A percentile compares a stretch with the other conserved stretches of the same genome.
These are phyloP conservation scores for Arachis monticola DNA, from an alignment of 331 rosid genomes.

Conservation along the genomic window DNA sequence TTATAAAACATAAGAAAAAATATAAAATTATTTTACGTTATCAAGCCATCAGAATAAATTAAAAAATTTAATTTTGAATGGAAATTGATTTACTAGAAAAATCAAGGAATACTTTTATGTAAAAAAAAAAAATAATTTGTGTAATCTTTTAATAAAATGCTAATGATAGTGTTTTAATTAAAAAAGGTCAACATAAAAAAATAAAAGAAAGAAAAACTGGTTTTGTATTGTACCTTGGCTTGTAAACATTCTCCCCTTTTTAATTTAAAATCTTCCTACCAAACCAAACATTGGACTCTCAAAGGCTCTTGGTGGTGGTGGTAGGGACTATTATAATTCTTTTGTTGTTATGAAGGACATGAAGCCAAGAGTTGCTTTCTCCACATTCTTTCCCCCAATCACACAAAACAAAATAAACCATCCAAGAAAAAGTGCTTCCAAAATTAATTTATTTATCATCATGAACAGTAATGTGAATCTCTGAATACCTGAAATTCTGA, in stretches of 20 bases:
- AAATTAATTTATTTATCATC: conserved; percentile 23
- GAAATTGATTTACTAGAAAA: no score
- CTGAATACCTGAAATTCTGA: conserved; percentile 42
- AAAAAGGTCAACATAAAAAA: no score
- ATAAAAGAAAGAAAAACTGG: no score
- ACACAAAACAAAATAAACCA: conserved; percentile 51
- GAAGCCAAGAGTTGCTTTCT: conserved; percentile 45
- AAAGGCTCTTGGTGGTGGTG: conserved; percentile 51
- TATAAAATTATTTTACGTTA: no score
- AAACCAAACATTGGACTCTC: conserved; percentile 49
- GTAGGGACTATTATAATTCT: conserved; percentile 24
- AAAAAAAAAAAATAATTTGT: no score
- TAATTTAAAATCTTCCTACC: conserved; percentile 39
- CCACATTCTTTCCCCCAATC: conserved; percentile 54
- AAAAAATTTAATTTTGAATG: no score
- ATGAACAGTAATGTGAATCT: conserved; percentile 25
- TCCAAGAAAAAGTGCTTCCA: conserved; percentile 35
- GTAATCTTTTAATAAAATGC: no score
- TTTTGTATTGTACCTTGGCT: conserved; percentile 38
- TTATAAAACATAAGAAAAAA: no score
- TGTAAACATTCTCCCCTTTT: conserved; percentile 47
- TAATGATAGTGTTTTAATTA: no score
- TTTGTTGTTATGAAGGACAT: conserved; percentile 48
- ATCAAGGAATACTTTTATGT: no score
- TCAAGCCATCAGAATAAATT: no score